Base-by-base conservation (phyloP, 208 protist genomes). In the Acanthamoeba quina region DNA sequence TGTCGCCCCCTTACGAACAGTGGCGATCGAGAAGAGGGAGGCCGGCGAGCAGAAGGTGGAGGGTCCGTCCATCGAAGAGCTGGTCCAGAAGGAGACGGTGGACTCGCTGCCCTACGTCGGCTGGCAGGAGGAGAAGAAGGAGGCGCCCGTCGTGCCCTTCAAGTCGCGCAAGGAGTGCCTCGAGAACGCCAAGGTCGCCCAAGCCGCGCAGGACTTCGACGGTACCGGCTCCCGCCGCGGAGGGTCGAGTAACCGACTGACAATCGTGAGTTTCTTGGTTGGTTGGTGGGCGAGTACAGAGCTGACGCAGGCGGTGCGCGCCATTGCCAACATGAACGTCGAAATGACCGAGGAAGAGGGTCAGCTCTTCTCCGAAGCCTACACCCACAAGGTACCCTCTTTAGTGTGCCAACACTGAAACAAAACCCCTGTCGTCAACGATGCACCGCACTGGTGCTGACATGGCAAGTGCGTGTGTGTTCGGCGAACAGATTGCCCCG, bases 21-120 rank as follows among this genome's bases (percentile, higher is more conserved):
- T 89, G 26, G 80, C 80, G 19, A 89, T 89, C 54, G 80, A 89
- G 37, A 89, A 89, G 80, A 58, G 80, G 24, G 80, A 89, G 24
- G n/a, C 80, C 3, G 80, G 80, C 9, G 80, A 89, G 52, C 15
- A 34, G 47, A 31, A 47, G 52, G 29, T 47, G 6, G n/a, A 89
- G 29, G 80, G 52, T 5, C 80, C 80, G 31, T 52, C 80, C 11
- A 89, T 89, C 26, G 80, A 89, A 24, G 80, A 89, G 17, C 56
- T 89, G 49, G 80, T 89, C 11, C 2, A 13, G 29, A 89, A 89
- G 80, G 80, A 89, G 56, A 66, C 47, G 17, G 80, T 89, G 49
- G 80, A 89, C 56, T n/a, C 17, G 56, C 56, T 89, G 24, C 52
- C 47, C n/a, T 89, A 89, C 31, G 56, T 89, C 52, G 80, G 80